A percentile compares a stretch with the other conserved stretches of the same genome.
Evolutionary conservation across 179 eudicot genomes (phyloP).

Genomic region (Gypsophila paniculata): DNA sequence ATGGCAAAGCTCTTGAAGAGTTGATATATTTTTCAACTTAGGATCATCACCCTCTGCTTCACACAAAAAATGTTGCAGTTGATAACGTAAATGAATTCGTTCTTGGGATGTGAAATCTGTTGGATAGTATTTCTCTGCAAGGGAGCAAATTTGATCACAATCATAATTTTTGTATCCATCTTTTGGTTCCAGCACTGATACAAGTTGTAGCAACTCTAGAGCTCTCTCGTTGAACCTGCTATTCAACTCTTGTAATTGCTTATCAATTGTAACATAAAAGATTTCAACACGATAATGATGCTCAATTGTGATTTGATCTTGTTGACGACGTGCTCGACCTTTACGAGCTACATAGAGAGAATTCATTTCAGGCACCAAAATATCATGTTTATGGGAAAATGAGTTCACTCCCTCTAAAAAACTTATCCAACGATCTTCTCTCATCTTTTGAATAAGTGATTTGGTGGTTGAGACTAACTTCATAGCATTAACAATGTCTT

Average conservation of each 20-base stretch:
- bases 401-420: background rate
- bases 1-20: slow-evolving; percentile 1
- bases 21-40: background rate
- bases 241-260: background rate
- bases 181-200: background rate
- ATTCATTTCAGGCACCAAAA: slow-evolving; percentile 15
- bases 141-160: background rate
- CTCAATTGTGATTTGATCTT: slow-evolving; percentile 5
- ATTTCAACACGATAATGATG: slow-evolving; percentile 9
- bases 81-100: background rate
- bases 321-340: slow-evolving; percentile 11
- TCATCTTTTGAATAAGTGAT: background rate
- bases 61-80: background rate
- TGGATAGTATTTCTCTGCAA: background rate
- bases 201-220: background rate
- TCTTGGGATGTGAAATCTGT: background rate
- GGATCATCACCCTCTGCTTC: background rate
- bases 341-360: slow-evolving; percentile 7
- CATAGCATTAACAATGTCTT: slow-evolving; percentile 19
- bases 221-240: background rate
- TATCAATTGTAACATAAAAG: slow-evolving; percentile 1
- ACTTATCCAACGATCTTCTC: slow-evolving; percentile 3
- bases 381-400: slow-evolving; percentile 15
- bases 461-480: slow-evolving; percentile 18
- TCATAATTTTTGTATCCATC: background rate